phyloP scores from a whole-genome alignment of 2,329 filamentous ascomycete genomes.

The Botrytis squamosa region DNA sequence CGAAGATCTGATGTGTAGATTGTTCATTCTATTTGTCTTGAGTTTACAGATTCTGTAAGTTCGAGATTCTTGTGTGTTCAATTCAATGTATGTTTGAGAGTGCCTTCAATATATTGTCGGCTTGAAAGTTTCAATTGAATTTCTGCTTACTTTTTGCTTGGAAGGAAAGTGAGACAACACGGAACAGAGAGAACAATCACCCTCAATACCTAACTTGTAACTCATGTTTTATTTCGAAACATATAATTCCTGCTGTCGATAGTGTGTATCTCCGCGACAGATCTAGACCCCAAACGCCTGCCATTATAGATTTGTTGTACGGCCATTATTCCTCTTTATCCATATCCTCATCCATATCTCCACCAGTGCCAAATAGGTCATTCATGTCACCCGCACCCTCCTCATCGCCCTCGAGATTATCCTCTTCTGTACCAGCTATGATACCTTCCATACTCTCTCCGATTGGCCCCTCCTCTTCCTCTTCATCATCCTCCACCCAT shows the following conservation, averaged over 20 bases:
- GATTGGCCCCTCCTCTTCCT: slow-evolving; percentile 38
- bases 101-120: background rate
- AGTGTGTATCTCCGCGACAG: background rate
- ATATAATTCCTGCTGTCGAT: slow-evolving; percentile 1
- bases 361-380: slow-evolving; percentile 35
- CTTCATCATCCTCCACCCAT: slow-evolving; percentile 53
- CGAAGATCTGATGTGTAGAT: background rate
- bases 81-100: background rate
- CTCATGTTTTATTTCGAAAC: background rate
- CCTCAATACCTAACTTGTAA: background rate
- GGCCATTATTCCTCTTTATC: slow-evolving; percentile 42
- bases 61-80: background rate
- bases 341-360: slow-evolving; percentile 43
- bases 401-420: slow-evolving; percentile 39
- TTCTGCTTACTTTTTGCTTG: background rate
- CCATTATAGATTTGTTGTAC: slow-evolving; percentile 20
- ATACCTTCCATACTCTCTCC: slow-evolving; percentile 43
- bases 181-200: background rate
- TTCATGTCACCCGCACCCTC: slow-evolving; percentile 21
- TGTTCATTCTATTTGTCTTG: background rate
- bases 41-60: no score
- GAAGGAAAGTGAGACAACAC: background rate
- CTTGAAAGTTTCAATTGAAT: background rate
- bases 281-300: slow-evolving; percentile 24
- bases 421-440: slow-evolving; percentile 40